A percentile compares a stretch with the other conserved stretches of the same genome.
phyloP scores from a whole-genome alignment of 495 filamentous ascomycete species.

The Lophium mytilinum region DNA sequence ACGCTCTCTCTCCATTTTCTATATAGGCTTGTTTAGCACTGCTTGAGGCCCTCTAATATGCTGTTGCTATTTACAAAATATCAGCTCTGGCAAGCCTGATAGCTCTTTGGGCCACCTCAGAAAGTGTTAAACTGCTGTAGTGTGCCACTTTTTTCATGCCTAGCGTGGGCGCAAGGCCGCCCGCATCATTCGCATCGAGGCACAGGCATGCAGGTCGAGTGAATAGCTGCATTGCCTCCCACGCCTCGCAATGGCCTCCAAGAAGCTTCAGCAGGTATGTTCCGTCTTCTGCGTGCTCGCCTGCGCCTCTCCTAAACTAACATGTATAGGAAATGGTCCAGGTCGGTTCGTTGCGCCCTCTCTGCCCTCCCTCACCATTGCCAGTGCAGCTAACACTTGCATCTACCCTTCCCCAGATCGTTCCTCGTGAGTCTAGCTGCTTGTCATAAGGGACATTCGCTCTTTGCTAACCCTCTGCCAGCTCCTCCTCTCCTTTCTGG shows the following conservation, averaged over 20 bases:
- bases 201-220: neutral
- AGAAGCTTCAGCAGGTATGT: slow-evolving; percentile 26
- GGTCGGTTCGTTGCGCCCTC: slow-evolving; percentile 69
- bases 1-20: too few relatives aligned
- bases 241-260: slow-evolving; percentile 22
- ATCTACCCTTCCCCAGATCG: slow-evolving; percentile 38
- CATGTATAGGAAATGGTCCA: slow-evolving; percentile 88
- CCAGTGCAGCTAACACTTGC: slow-evolving; percentile 10
- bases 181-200: too few relatives aligned
- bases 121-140: too few relatives aligned
- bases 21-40: too few relatives aligned
- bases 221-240: too few relatives aligned
- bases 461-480: neutral
- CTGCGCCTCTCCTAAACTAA: neutral
- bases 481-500: slow-evolving; percentile 74
- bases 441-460: neutral
- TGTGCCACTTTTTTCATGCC: too few relatives aligned
- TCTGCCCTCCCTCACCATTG: slow-evolving; percentile 20
- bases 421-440: slow-evolving; percentile 46
- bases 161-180: too few relatives aligned
- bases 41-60: too few relatives aligned
- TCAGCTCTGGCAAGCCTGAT: too few relatives aligned
- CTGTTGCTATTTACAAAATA: too few relatives aligned
- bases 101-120: too few relatives aligned
- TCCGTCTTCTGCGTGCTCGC: neutral